Percentiles rank a stretch among this genome's conserved stretches.
phyloP scores from a whole-genome alignment of 2,329 filamentous ascomycete species.

The Fusarium chaquense region DNA sequence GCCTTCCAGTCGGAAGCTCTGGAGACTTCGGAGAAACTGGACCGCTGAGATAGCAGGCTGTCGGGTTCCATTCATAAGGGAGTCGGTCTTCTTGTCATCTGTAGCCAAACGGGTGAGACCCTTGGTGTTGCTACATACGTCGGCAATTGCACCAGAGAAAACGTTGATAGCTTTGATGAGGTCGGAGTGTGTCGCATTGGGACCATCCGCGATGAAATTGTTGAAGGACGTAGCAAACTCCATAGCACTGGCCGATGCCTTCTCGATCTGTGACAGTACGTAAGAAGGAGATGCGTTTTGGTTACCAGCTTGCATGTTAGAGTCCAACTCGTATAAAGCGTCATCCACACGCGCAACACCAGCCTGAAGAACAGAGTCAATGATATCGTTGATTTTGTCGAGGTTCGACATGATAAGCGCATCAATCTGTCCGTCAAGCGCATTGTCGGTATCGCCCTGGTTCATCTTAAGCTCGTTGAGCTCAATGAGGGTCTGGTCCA shows the following conservation, averaged over 20 bases:
- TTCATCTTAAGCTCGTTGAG: slow-evolving; percentile 86
- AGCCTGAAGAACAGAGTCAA: slow-evolving; percentile 94
- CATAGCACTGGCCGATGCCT: slow-evolving; percentile 92
- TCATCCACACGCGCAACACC: slow-evolving; percentile 96
- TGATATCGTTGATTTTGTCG: slow-evolving; percentile 95
- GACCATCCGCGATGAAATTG: slow-evolving; percentile 97
- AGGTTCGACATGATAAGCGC: slow-evolving; percentile 87
- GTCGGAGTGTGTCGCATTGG: slow-evolving; percentile 87
- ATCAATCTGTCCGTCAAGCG: slow-evolving; percentile 91
- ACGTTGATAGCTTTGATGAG: slow-evolving; percentile 93
- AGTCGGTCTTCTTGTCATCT: slow-evolving; percentile 93
- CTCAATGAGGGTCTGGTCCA: slow-evolving; percentile 95
- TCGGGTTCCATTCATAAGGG: slow-evolving; percentile 83
- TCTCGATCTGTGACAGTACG: slow-evolving; percentile 96
- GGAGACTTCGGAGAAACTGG: slow-evolving; percentile 92
- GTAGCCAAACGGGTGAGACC: slow-evolving; percentile 92
- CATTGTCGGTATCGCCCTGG: slow-evolving; percentile 80
- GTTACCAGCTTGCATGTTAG: slow-evolving; percentile 97
- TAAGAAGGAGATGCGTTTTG: slow-evolving; percentile 96
- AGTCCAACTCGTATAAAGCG: slow-evolving; percentile 96
- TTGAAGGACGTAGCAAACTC: slow-evolving; percentile 99
- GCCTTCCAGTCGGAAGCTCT: slow-evolving; percentile 92
- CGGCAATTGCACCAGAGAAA: slow-evolving; percentile 89
- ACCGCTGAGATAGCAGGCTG: slow-evolving; percentile 88
- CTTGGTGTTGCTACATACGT: slow-evolving; percentile 97